Evolutionary conservation across 2,329 filamentous ascomycete species (phyloP), one percentile per base, ranked within the genome.

Genomic region (Colletotrichum falcatum): DNA sequence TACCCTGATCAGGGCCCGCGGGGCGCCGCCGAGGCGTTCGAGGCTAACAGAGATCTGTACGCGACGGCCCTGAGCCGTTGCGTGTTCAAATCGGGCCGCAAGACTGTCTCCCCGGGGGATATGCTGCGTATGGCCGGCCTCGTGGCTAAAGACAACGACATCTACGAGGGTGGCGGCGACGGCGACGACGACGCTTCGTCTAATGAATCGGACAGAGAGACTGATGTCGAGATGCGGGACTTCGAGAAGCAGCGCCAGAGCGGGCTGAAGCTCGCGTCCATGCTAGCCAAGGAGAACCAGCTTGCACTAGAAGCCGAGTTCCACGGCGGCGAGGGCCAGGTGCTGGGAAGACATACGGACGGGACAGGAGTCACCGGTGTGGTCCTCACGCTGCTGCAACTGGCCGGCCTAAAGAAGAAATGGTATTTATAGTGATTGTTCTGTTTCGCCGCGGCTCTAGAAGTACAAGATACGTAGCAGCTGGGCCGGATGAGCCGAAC

Each of bases 31-130:
- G 42, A 37, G 35, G 35, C 11, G 28, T n/a, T 28, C 46, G 72
- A 75, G n/a, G 61, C 73, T 8, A 70, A 74, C 2, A 74, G 72
- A 23, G 65, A 74, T n/a, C 73, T 89, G 30, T 82, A 85, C 51
- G 88, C 88, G 0, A 84, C 85, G 3, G 84, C 83, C 0, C 73
- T 89, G 56, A 86, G 84, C 74, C 89, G 89, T 78, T 90, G 89
- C 73, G 88, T 89, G 8, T 85, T 88, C 73, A 90, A 90, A 77
- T 85, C 86, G 73, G 88, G 87, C 1, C 83, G 91, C 23, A 82
- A 91, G 73, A 94, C 91, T 0, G 85, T 93, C 8, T 84, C 88
- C 16, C 90, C 91, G 0, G 90, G 90, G 75, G 81, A 87, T 59
- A 87, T 91, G 61, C 79, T 93, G 26, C 80, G 85, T 51, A 83